Percentiles rank a stretch among this genome's conserved stretches.
Conservation (phyloP, 306 rosid genomes). For the Casuarina glauca region DNA sequence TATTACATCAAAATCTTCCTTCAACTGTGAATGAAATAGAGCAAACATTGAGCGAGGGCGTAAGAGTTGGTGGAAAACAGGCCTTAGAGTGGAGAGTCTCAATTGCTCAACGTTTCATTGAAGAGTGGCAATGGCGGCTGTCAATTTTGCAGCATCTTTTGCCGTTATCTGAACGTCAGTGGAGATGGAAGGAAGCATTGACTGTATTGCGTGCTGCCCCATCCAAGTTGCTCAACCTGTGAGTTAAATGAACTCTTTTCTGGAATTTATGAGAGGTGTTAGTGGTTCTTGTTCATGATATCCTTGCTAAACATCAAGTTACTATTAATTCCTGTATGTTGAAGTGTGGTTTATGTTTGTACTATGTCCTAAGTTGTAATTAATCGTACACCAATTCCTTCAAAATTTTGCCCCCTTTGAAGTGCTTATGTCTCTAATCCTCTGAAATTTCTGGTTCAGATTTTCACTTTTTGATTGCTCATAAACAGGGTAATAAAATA, state of each 20-base stretch:
- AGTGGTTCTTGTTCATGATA: constrained; percentile 5
- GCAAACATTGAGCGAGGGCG: constrained; percentile 47
- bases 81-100: constrained; percentile 93
- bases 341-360: not conserved
- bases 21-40: constrained; percentile 63
- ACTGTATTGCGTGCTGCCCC: constrained; percentile 95
- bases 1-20: constrained; percentile 59
- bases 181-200: constrained; percentile 98
- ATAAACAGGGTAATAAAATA: not conserved
- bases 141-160: constrained; percentile 94
- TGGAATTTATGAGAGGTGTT: constrained; percentile 9
- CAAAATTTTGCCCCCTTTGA: not conserved
- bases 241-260: constrained; percentile 34
- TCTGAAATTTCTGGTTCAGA: not conserved
- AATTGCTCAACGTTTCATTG: constrained; percentile 69
- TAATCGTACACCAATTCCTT: not conserved
- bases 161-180: constrained; percentile 88
- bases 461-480: not conserved
- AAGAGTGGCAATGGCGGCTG: constrained; percentile 99
- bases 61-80: constrained; percentile 61
- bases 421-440: not conserved
- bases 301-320: not conserved
- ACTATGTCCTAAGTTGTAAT: not conserved
- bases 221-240: constrained; percentile 94
- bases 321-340: not conserved